These are phyloP conservation scores for Boletales sp. DNA, from an alignment of 768 basidiomycete genomes.

Conservation along the genomic window DNA sequence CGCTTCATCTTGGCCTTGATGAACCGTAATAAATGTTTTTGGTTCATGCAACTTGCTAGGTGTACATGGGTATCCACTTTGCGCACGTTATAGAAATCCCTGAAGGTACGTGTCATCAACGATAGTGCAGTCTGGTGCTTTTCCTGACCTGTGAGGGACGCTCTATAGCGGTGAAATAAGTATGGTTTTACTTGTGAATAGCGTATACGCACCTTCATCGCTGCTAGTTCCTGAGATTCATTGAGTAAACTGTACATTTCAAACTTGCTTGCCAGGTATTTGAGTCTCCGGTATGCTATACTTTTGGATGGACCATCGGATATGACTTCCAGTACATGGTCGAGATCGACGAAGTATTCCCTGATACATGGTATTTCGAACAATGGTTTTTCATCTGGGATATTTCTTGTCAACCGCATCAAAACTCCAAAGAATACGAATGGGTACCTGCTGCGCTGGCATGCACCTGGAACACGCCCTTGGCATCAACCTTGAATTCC, in stretches of 20 bases:
- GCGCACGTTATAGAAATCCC: conserved; percentile 97
- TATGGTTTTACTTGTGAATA: neutral
- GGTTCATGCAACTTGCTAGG: conserved; percentile 99
- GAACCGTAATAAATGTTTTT: conserved; percentile 96
- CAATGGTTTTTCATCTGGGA: conserved; percentile 48
- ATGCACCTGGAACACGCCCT: conserved; percentile 90
- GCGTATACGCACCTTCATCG: conserved; percentile 81
- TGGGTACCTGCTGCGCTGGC: conserved; percentile 20
- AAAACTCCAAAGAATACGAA: neutral
- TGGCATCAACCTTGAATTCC: conserved; percentile 74
- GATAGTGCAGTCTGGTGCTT: neutral
- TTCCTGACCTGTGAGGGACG: conserved; percentile 29
- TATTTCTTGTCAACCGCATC: conserved; percentile 2
- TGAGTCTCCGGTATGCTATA: conserved; percentile 88
- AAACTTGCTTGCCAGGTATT: conserved; percentile 91
- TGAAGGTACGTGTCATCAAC: conserved; percentile 29
- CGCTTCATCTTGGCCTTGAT: conserved; percentile 99
- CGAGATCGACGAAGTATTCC: conserved; percentile 96
- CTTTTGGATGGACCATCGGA: conserved; percentile 95
- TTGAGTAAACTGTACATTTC: conserved; percentile 90
- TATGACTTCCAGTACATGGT: conserved; percentile 86
- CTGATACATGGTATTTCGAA: conserved; percentile 82
- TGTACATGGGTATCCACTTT: conserved; percentile 99
- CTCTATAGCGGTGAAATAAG: conserved; percentile 19
- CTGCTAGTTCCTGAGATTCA: conserved; percentile 89